Conservation (phyloP, 2,329 filamentous ascomycete genomes). For the Nemania sp. region DNA sequence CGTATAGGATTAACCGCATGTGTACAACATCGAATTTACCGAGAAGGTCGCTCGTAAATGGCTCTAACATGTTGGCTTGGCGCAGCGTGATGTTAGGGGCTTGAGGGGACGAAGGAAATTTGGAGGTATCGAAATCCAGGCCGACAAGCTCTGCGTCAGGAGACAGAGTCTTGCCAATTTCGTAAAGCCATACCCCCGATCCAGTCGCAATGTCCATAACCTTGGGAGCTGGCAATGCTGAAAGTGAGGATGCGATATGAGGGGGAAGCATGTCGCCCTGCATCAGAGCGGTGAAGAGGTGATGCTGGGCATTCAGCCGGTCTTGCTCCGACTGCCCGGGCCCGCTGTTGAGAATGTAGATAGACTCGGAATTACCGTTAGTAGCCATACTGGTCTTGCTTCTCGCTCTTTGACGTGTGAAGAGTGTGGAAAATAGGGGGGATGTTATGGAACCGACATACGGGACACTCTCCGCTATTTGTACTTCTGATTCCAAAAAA, state of each 20-base stretch:
- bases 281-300: conserved; percentile 20
- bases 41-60: conserved; percentile 19
- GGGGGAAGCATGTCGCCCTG: conserved; percentile 20
- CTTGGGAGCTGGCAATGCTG: conserved; percentile 11
- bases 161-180: conserved; percentile 16
- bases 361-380: conserved; percentile 4
- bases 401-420: too few species aligned
- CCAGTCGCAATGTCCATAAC: conserved; percentile 23
- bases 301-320: conserved; percentile 20
- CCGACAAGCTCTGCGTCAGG: conserved; percentile 22
- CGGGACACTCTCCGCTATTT: too few species aligned
- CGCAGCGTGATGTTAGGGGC: conserved; percentile 16
- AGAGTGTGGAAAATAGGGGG: too few species aligned
- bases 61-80: conserved; percentile 21
- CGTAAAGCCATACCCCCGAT: conserved; percentile 15
- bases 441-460: too few species aligned
- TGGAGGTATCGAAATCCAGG: conserved; percentile 22
- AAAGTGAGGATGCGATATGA: conserved; percentile 12
- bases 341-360: conserved; percentile 24
- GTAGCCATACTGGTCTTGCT: background rate
- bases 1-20: conserved; percentile 23
- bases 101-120: conserved; percentile 12
- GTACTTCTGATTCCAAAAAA: too few species aligned
- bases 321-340: conserved; percentile 16
- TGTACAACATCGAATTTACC: conserved; percentile 28